Base-by-base conservation (phyloP, 2,329 filamentous ascomycete genomes). In the Westerdykella aurantiaca region DNA sequence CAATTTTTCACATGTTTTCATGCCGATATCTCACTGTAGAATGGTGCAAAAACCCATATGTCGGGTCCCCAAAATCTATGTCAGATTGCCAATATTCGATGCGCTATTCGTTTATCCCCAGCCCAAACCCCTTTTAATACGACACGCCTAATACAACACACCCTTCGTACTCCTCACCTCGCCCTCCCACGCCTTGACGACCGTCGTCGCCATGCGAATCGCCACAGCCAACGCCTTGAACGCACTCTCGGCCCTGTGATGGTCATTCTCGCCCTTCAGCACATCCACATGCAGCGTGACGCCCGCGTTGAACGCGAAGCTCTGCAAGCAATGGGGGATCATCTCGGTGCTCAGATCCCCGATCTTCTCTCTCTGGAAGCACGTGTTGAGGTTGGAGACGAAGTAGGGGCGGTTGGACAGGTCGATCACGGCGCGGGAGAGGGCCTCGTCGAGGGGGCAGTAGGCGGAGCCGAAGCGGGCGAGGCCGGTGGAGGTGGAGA, bases 91-190 rank as follows among this genome's bases (percentile, higher is more conserved):
- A 21, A 4, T 21, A 21, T 3, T 21, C 18, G 18, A 6, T 21
- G 4, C 18, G 18, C 18, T 21, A 6, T 21, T 6, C 18, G n/a
- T 21, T 6, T 21, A 21, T 21, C 18, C 18, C 6, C 18, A 21
- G 6, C 18, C 6, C 18, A 21, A 21, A 3, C 18, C 18, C 4
- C 6, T 21, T 21, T 21, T 21, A 21, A 21, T 21, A 21, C 18
- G 18, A 21, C 6, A 21, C 7, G 2, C 7, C 41, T 57, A 69
- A 45, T 69, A 81, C 69, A 96, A 68, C 29, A 95, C 95, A 10
- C 91, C 91, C 79, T 97, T 97, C 7, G 91, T 97, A 72, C 90
- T 96, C 42, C 90, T 87, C 21, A 97, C 83, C 75, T 98, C 93
- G 2, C 88, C 89, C 70, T 94, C 89, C 65, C 85, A 84, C 10